Evolutionary conservation across 1,139 yeast species (phyloP).

Genomic region (Kodamaea ohmeri): DNA sequence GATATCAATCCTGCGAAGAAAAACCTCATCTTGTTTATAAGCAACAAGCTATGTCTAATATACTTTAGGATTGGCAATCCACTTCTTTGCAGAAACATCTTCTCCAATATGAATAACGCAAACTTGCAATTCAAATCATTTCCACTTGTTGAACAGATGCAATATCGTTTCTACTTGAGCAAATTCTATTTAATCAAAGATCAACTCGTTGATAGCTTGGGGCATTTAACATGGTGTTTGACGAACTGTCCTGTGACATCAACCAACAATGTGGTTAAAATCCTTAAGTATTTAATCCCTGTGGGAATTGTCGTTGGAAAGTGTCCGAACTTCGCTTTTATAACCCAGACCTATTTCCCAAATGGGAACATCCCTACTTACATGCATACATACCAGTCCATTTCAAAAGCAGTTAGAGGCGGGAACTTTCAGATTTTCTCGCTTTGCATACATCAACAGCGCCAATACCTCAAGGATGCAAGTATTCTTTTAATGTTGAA

Average conservation of each 20-base stretch:
- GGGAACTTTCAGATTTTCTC: conserved; percentile 44
- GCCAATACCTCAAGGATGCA: conserved; percentile 34
- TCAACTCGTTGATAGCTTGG: conserved; percentile 53
- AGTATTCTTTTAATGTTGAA: conserved; percentile 37
- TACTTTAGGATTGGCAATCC: conserved; percentile 66
- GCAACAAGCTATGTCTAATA: conserved; percentile 56
- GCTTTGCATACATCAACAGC: conserved; percentile 25
- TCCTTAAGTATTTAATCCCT: conserved; percentile 57
- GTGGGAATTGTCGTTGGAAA: conserved; percentile 53
- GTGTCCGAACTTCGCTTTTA: conserved; percentile 34
- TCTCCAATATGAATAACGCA: conserved; percentile 69
- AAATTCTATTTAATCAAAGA: conserved; percentile 61
- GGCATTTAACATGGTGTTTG: conserved; percentile 65
- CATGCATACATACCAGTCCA: conserved; percentile 32
- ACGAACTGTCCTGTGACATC: conserved; percentile 33
- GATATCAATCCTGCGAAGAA: conserved; percentile 48
- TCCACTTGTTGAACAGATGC: conserved; percentile 53
- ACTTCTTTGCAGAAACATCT: conserved; percentile 68
- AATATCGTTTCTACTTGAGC: conserved; percentile 67
- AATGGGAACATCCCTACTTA: conserved; percentile 26
- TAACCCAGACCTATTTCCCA: conserved; percentile 21
- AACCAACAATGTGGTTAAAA: conserved; percentile 30
- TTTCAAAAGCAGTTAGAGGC: conserved; percentile 31
- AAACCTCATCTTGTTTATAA: conserved; percentile 52
- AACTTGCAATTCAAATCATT: conserved; percentile 45